Base-by-base conservation (phyloP, 1,284 basidiomycete species). In the Malassezia caprae region DNA sequence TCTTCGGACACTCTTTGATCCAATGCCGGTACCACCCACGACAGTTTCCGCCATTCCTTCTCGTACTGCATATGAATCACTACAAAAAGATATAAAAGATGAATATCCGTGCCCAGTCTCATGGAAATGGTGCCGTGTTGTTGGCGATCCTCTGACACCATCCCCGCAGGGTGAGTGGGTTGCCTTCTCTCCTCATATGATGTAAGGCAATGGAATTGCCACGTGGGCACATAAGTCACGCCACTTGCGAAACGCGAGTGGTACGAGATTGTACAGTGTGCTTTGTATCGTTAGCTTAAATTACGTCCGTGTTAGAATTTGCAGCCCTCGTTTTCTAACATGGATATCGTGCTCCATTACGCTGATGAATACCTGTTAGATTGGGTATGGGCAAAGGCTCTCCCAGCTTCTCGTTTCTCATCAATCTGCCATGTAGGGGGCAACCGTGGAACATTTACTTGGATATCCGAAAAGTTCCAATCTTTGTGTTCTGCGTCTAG, bases 291-390 rank as follows among this genome's bases (percentile, higher is more conserved):
- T 43, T 40, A 30, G 32, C 13, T 42, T 42, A 24, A 17, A 39
- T 39, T 39, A 12, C 37, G 4, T 39, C 17, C 8, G 37, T 39
- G 37, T 39, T 39, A 39, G 37, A 35, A 19, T 23, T 39, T 39
- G 17, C 2, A 21, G 10, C 37, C 37, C 37, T 39, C 37, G 11
- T 39, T 39, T 39, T 39, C 44, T 44, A 40, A 35, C 8, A 67
- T 67, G 65, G 65, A 67, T 55, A 41, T 66, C 50, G 58, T 67
- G 15, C 56, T 67, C n/a, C 35, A 63, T 21, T 15, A 44, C 41
- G 59, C 60, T 24, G 65, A 67, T 43, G 64, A 67, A 17, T 66
- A 51, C 21, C 31, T 66, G 19, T 56, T 67, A 19, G 64, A 67
- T 49, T 17, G 34, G 17, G 46, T 64, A 32, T 67, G 62, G 62